Conservation (phyloP, 495 filamentous ascomycete species). For the Aspergillus biplanus region DNA sequence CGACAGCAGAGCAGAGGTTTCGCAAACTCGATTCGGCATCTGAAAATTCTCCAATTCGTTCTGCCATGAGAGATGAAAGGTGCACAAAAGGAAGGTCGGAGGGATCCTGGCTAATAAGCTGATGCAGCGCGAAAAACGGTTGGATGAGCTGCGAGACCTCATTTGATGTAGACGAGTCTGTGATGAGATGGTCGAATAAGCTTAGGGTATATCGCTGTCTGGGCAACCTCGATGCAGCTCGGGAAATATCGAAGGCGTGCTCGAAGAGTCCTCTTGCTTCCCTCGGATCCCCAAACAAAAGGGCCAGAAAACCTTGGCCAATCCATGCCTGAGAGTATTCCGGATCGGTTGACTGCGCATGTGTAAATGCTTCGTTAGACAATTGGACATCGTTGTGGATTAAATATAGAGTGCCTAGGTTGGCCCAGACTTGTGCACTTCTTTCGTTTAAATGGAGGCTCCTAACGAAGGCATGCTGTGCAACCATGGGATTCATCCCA, state of each 20-base stretch:
- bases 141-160: conserved; percentile 66
- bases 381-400: conserved; percentile 80
- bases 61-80: conserved; percentile 77
- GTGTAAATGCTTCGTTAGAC: conserved; percentile 85
- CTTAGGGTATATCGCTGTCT: conserved; percentile 78
- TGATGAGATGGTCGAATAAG: conserved; percentile 75
- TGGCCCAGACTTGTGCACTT: conserved; percentile 84
- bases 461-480: conserved; percentile 93
- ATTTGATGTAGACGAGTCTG: conserved; percentile 55
- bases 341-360: conserved; percentile 90
- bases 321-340: conserved; percentile 93
- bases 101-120: conserved; percentile 70
- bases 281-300: conserved; percentile 67
- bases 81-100: conserved; percentile 72
- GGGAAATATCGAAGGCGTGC: conserved; percentile 93
- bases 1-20: conserved; percentile 66
- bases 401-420: conserved; percentile 83
- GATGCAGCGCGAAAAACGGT: conserved; percentile 86
- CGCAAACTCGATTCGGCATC: conserved; percentile 69
- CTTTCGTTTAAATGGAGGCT: conserved; percentile 90
- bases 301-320: conserved; percentile 85
- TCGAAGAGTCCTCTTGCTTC: conserved; percentile 86
- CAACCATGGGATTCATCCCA: conserved; percentile 78
- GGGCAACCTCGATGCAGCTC: conserved; percentile 67
- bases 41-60: conserved; percentile 69